Percentiles rank a stretch among this genome's conserved stretches.
Evolutionary conservation across 805 yeast genomes (phyloP).

Genomic region (Candida railenensis): DNA sequence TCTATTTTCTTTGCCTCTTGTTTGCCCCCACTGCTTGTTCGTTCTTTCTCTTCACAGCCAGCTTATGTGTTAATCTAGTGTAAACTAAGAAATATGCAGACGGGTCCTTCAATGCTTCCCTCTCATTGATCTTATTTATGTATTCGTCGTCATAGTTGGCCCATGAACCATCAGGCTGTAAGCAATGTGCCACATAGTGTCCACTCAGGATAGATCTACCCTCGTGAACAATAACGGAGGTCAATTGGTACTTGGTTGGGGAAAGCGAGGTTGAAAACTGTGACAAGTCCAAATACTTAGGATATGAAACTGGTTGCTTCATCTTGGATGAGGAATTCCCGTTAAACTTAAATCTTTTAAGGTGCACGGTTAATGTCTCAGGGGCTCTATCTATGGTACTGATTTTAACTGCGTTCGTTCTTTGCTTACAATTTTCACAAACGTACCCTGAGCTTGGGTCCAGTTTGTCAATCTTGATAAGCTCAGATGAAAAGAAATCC

Average conservation of each 20-base stretch:
- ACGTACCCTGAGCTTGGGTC: slow-evolving; percentile 73
- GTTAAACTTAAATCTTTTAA: slow-evolving; percentile 88
- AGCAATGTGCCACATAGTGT: slow-evolving; percentile 87
- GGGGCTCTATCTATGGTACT: slow-evolving; percentile 79
- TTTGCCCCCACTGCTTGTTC: background rate
- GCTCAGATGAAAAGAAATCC: slow-evolving; percentile 83
- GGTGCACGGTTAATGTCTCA: slow-evolving; percentile 80
- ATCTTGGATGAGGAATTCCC: slow-evolving; percentile 79
- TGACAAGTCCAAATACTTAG: slow-evolving; percentile 71
- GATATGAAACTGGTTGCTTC: slow-evolving; percentile 82
- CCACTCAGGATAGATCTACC: slow-evolving; percentile 93
- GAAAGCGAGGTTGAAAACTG: slow-evolving; percentile 40
- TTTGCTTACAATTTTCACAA: slow-evolving; percentile 81
- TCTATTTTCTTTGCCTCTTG: slow-evolving; percentile 1
- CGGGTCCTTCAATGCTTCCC: slow-evolving; percentile 75
- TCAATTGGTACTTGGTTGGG: slow-evolving; percentile 62
- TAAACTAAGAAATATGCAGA: slow-evolving; percentile 90
- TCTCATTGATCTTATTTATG: slow-evolving; percentile 69
- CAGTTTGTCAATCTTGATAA: slow-evolving; percentile 62
- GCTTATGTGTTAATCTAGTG: slow-evolving; percentile 58
- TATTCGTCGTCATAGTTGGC: slow-evolving; percentile 92
- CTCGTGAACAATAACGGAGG: slow-evolving; percentile 87
- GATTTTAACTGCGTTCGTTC: slow-evolving; percentile 75
- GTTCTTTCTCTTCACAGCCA: background rate
- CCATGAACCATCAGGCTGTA: slow-evolving; percentile 93